These are phyloP conservation scores for Linderina pennispora DNA, from an alignment of 192 early-diverging fungal genomes.

Conservation along the genomic window DNA sequence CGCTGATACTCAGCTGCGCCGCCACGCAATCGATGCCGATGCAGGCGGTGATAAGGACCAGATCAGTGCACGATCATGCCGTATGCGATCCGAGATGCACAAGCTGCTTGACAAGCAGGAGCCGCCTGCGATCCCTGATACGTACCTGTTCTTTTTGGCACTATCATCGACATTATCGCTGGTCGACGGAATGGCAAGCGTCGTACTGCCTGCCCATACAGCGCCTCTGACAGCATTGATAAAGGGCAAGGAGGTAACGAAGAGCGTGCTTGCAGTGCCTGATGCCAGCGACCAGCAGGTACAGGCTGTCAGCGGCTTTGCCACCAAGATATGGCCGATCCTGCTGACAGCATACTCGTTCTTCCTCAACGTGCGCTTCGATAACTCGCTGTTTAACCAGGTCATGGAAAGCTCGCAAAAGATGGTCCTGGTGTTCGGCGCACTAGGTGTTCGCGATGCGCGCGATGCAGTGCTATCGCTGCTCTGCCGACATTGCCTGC, in stretches of 20 bases:
- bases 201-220: constrained; percentile 47
- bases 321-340: constrained; percentile 72
- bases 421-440: constrained; percentile 74
- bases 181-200: constrained; percentile 64
- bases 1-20: neutral
- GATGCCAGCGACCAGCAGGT: neutral
- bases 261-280: no score
- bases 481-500: constrained; percentile 81
- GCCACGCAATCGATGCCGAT: neutral
- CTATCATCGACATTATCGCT: constrained; percentile 62
- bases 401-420: constrained; percentile 64
- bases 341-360: constrained; percentile 73
- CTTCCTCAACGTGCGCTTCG: constrained; percentile 67
- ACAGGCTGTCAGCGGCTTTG: constrained; percentile 62
- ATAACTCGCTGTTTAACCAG: constrained; percentile 75
- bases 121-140: constrained; percentile 81
- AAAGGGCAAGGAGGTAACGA: no score
- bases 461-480: constrained; percentile 81
- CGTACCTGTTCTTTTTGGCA: constrained; percentile 77
- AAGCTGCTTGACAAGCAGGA: constrained; percentile 93
- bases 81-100: constrained; percentile 52
- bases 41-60: constrained; percentile 1
- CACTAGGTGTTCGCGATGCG: constrained; percentile 68
- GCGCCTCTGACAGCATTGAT: neutral
- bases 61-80: constrained; percentile 21